Base-by-base conservation (phyloP, 345 rosid genomes). In the Rubroshorea leprosula region DNA sequence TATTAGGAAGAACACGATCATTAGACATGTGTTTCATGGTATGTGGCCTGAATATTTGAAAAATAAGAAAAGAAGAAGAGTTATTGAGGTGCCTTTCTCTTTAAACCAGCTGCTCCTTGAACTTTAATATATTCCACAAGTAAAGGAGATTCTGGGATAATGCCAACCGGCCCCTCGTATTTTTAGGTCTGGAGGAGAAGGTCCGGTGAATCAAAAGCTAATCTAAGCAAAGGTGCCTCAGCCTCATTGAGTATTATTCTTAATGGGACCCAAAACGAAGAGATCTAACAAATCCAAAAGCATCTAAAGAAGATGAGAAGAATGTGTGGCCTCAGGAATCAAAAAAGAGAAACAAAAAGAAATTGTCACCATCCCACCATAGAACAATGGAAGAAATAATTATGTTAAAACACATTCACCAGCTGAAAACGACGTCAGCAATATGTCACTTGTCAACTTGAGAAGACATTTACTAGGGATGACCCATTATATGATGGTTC, bases 111-210 rank as follows among this genome's bases (percentile, higher is more conserved):
- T 72, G n/a, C n/a, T 74, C 72, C 65, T 58, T 50, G 67, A n/a
- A n/a, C 77, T 76, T 81, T 81, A 66, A 65, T 72, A 70, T 80
- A 78, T 78, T 80, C 83, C 68, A 61, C 70, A 55, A 58, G 73
- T 57, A 84, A 87, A 84, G 83, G 75, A 75, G 91, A 87, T 84
- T 84, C 89, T 67, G 73, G 87, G 80, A 82, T 77, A 79, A 82
- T 78, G 89, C 80, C 78, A 35, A 60, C 47, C 24, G 56, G 63
- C 51, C 79, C 79, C 61, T 43, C 16, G 67, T 19, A 23, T 55
- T 22, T 52, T 70, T 65, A 60, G 73, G 61, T 63, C 67, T 53
- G 74, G 64, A 70, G 70, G 62, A 72, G 80, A 77, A 80, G 80
- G 80, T 71, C 82, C 66, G 43, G 73, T 68, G 75, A 65, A 77